phyloP scores from a whole-genome alignment of 495 filamentous ascomycete species.

The Daldinia concentrica region DNA sequence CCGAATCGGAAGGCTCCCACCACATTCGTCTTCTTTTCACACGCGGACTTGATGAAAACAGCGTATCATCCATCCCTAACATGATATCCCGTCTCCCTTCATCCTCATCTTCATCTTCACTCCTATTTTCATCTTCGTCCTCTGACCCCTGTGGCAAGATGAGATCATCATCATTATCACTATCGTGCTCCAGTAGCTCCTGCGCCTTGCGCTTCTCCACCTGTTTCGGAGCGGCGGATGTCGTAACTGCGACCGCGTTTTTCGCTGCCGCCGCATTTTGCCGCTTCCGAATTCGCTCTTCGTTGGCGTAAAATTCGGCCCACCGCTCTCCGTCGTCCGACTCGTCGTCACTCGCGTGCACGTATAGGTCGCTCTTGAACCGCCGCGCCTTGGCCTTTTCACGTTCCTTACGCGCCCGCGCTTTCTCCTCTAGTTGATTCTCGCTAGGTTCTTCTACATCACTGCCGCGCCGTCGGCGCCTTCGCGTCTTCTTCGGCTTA shows the following conservation, averaged over 20 bases:
- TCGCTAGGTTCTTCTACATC: slow-evolving; percentile 59
- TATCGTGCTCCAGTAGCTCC: slow-evolving; percentile 34
- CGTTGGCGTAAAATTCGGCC: slow-evolving; percentile 70
- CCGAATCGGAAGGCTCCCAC: slow-evolving; percentile 29
- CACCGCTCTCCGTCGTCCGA: slow-evolving; percentile 72
- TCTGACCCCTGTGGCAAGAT: slow-evolving; percentile 22
- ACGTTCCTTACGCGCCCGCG: slow-evolving; percentile 62
- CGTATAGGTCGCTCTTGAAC: slow-evolving; percentile 85
- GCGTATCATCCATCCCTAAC: slow-evolving; percentile 36
- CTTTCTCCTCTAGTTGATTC: slow-evolving; percentile 55
- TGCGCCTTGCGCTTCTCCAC: slow-evolving; percentile 39
- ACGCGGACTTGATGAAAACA: slow-evolving; percentile 44
- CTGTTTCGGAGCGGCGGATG: slow-evolving; percentile 13
- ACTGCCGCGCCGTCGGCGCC: slow-evolving; percentile 52
- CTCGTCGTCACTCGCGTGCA: slow-evolving; percentile 83
- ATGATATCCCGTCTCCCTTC: slow-evolving; percentile 45
- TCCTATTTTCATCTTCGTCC: slow-evolving; percentile 23
- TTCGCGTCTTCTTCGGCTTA: slow-evolving; percentile 56
- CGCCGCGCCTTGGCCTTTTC: slow-evolving; percentile 72
- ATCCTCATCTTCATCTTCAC: slow-evolving; percentile 36
- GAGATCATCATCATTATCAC: slow-evolving; percentile 50
- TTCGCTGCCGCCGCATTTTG: slow-evolving; percentile 36
- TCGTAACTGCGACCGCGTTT: slow-evolving; percentile 10
- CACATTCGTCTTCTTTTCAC: slow-evolving; percentile 43
- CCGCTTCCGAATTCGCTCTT: slow-evolving; percentile 60